Percentiles rank a stretch among this genome's conserved stretches.
Conservation (phyloP, 768 basidiomycete species). For the Punctularia strigosozonata region DNA sequence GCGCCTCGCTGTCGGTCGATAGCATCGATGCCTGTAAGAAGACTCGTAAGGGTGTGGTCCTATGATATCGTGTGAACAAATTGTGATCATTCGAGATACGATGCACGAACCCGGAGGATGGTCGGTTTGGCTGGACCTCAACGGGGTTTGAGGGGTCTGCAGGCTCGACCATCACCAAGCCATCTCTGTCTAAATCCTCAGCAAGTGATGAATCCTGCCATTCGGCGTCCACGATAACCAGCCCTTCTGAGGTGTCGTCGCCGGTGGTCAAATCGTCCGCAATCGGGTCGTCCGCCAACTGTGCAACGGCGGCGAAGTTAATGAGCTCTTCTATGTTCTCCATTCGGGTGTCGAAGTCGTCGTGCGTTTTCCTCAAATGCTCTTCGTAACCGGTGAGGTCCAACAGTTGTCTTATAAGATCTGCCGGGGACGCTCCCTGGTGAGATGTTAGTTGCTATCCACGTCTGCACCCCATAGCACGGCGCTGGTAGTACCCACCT, state of each 20-base stretch:
- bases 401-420: slow-evolving; percentile 48
- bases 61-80: slow-evolving; percentile 7
- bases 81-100: neutral
- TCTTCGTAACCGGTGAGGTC: slow-evolving; percentile 52
- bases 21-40: slow-evolving; percentile 78
- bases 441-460: neutral
- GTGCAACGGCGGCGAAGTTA: slow-evolving; percentile 57
- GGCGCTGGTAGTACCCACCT: slow-evolving; percentile 26
- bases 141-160: no score
- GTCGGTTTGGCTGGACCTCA: neutral
- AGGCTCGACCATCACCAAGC: slow-evolving; percentile 1
- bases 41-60: slow-evolving; percentile 47
- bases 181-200: slow-evolving; percentile 2
- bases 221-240: slow-evolving; percentile 1
- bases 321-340: slow-evolving; percentile 83
- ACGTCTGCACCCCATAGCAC: neutral
- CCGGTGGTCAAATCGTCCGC: slow-evolving; percentile 1
- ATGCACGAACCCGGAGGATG: neutral
- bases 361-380: slow-evolving; percentile 56
- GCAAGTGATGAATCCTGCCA: slow-evolving; percentile 4
- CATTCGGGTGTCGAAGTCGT: slow-evolving; percentile 69
- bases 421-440: slow-evolving; percentile 49
- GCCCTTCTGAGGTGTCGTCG: no score
- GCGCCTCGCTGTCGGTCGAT: slow-evolving; percentile 64
- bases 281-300: slow-evolving; percentile 14